Percentiles rank a stretch among this genome's conserved stretches.
These are phyloP conservation scores for Fusarium bulbicola DNA, from an alignment of 2,329 filamentous ascomycete genomes.

Conservation along the genomic window DNA sequence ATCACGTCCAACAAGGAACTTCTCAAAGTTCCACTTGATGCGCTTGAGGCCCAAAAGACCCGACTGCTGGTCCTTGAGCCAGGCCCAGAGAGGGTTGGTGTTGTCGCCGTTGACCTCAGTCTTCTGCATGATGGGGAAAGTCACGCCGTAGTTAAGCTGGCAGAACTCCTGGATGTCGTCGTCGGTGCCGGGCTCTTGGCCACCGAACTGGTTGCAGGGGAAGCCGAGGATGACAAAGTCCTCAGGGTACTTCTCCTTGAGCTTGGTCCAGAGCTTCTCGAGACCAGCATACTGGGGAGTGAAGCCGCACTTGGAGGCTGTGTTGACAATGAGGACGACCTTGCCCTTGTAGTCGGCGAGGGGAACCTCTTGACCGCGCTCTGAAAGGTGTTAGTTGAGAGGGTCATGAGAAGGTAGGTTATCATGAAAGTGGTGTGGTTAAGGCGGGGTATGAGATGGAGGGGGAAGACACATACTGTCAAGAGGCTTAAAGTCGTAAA, in stretches of 20 bases:
- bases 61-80: conserved; percentile 76
- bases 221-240: conserved; percentile 92
- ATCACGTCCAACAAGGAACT: conserved; percentile 89
- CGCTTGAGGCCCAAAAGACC: conserved; percentile 88
- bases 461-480: conserved; percentile 70
- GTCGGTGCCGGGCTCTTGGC: conserved; percentile 85
- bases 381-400: conserved; percentile 38
- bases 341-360: conserved; percentile 84
- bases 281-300: conserved; percentile 94
- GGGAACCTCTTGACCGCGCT: conserved; percentile 73
- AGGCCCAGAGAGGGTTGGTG: conserved; percentile 82
- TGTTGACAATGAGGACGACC: conserved; percentile 96
- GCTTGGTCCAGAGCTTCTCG: conserved; percentile 85
- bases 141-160: conserved; percentile 91
- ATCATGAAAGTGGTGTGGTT: not conserved
- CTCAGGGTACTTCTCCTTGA: conserved; percentile 74
- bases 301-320: conserved; percentile 98
- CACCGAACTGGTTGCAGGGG: conserved; percentile 97
- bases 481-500: conserved; percentile 87
- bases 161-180: conserved; percentile 87
- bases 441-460: not conserved
- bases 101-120: conserved; percentile 90
- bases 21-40: conserved; percentile 99
- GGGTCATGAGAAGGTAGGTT: not conserved
- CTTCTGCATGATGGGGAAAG: conserved; percentile 91